Conservation (phyloP, 164 flowering plant genomes). For the Vitis vinifera region ASM3070453v1 NC_081815.1:3520501-3521000, state of each 20-base stretch:
- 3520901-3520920: slow-evolving; percentile 80
- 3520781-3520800: slow-evolving; percentile 71
- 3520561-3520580: background rate
- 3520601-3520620: background rate
- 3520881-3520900: slow-evolving; percentile 84
- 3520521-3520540: background rate
- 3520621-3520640: slow-evolving; percentile 14
- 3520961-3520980: slow-evolving; percentile 42
- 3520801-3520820: slow-evolving; percentile 90
- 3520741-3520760: slow-evolving; percentile 81
- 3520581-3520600: background rate
- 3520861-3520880: slow-evolving; percentile 83
- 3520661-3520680: slow-evolving; percentile 88
- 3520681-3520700: slow-evolving; percentile 93
- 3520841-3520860: slow-evolving; percentile 92
- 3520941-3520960: slow-evolving; percentile 28
- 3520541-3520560: background rate
- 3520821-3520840: slow-evolving; percentile 72
- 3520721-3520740: slow-evolving; percentile 87
- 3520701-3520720: slow-evolving; percentile 84
- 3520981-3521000: background rate
- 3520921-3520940: slow-evolving; percentile 59
- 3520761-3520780: slow-evolving; percentile 69
- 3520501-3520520: no score
- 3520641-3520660: slow-evolving; percentile 44